Evolutionary conservation across 306 rosid species (phyloP).

Genomic region (Dalbergia oliveri): DNA sequence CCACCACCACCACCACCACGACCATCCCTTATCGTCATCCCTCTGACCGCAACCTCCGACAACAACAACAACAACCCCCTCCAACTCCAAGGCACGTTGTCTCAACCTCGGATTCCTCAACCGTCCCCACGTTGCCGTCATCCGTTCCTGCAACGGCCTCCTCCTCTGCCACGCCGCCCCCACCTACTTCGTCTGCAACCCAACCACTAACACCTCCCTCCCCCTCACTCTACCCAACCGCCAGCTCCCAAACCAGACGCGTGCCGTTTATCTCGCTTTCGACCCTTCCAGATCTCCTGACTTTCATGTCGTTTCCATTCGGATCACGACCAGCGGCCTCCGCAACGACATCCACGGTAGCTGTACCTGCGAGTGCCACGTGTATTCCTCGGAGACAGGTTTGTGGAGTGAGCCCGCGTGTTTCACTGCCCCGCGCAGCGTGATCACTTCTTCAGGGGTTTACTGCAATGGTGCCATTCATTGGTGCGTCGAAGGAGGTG

Average conservation of each 20-base stretch:
- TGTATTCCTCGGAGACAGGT: not conserved
- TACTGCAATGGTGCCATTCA: slow-evolving; percentile 34
- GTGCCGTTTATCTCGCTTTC: slow-evolving; percentile 9
- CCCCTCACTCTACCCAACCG: not conserved
- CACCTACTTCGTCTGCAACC: slow-evolving; percentile 29
- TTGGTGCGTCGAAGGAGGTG: not conserved
- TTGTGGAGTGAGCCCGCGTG: slow-evolving; percentile 6
- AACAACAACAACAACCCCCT: too few relatives aligned
- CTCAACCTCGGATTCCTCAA: slow-evolving; percentile 6
- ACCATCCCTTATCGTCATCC: not conserved
- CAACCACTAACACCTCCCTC: slow-evolving; percentile 2
- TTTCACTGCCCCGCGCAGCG: not conserved
- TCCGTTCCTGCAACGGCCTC: slow-evolving; percentile 15
- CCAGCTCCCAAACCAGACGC: not conserved
- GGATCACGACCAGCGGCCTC: not conserved
- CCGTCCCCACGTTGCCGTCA: not conserved
- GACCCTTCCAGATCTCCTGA: slow-evolving; percentile 23
- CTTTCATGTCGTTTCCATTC: slow-evolving; percentile 8
- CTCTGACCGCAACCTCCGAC: not conserved
- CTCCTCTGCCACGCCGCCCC: not conserved
- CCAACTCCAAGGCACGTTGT: not conserved
- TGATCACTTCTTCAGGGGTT: slow-evolving; percentile 3
- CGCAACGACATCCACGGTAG: not conserved
- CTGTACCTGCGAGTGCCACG: not conserved
- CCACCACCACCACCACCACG: not conserved